phyloP scores from a whole-genome alignment of 106 monocot species.

The Triglochin maritima region DNA sequence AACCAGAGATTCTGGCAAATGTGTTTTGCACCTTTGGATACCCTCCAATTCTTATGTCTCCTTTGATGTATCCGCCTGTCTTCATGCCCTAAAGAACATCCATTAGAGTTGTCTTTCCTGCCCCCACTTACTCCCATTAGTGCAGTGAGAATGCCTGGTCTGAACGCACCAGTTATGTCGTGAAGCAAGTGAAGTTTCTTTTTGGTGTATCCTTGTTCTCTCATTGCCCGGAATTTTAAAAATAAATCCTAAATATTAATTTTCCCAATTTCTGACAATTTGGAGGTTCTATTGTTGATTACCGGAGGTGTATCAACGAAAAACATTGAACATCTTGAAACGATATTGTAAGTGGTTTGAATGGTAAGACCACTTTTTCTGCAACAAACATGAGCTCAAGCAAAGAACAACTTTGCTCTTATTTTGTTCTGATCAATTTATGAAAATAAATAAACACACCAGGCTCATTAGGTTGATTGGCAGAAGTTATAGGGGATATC shows the following conservation, averaged over 20 bases:
- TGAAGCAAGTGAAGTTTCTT: constrained; percentile 11
- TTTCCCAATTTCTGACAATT: not conserved
- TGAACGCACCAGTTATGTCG: constrained; percentile 17
- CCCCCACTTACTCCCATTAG: constrained; percentile 19
- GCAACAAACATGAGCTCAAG: not conserved
- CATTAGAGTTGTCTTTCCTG: constrained; percentile 25
- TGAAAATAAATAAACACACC: constrained; percentile 19
- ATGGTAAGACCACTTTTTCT: constrained; percentile 60
- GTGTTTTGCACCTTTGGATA: constrained; percentile 10
- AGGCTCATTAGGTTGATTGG: constrained; percentile 17
- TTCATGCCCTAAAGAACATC: constrained; percentile 26
- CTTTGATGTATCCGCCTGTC: constrained; percentile 17
- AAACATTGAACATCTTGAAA: constrained; percentile 58
- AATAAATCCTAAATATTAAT: not conserved
- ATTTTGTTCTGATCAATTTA: not conserved
- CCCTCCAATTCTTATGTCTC: constrained; percentile 13
- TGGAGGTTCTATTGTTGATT: not conserved
- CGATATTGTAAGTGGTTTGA: constrained; percentile 47
- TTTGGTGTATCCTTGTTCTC: not conserved
- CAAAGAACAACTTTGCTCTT: not conserved
- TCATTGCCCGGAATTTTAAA: constrained; percentile 11
- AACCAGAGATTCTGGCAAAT: constrained; percentile 12
- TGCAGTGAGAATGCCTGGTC: constrained; percentile 21
- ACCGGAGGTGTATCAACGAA: constrained; percentile 59
- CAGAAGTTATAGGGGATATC: not conserved